Evolutionary conservation across 345 rosid genomes (phyloP).

Genomic region (Nephelium lappaceum): DNA sequence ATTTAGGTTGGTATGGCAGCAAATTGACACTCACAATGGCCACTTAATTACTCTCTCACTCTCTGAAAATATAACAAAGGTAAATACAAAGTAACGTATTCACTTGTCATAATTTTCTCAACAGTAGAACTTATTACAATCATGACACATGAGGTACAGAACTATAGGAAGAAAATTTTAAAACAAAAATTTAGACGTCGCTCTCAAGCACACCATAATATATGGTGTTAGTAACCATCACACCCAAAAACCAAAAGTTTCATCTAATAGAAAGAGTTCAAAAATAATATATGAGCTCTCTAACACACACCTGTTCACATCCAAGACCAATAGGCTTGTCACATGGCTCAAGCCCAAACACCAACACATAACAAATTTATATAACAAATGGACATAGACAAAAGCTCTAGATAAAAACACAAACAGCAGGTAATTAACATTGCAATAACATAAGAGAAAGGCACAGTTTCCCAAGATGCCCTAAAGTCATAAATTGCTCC

Average conservation of each 20-base stretch:
- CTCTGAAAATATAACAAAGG: not conserved
- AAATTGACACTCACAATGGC: constrained; percentile 8
- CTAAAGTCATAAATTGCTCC: not conserved
- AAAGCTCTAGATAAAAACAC: not conserved
- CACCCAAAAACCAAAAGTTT: too few species aligned
- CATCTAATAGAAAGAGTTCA: too few species aligned
- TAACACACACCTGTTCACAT: too few species aligned
- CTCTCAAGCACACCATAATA: not conserved
- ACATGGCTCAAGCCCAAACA: too few species aligned
- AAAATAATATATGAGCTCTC: too few species aligned
- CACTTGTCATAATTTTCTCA: not conserved
- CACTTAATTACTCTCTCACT: not conserved
- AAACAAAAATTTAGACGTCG: not conserved
- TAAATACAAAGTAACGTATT: not conserved
- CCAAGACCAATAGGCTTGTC: too few species aligned
- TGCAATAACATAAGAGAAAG: not conserved
- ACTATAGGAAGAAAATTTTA: not conserved
- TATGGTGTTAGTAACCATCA: too few species aligned
- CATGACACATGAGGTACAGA: not conserved
- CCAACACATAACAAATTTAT: not conserved
- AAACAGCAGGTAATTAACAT: constrained; percentile 3
- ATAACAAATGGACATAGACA: constrained; percentile 8
- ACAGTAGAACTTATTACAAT: not conserved
- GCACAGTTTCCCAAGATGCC: not conserved
- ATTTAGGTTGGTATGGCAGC: not conserved